Conservation (phyloP, 768 basidiomycete species). For the Mycena leptocephala region DNA sequence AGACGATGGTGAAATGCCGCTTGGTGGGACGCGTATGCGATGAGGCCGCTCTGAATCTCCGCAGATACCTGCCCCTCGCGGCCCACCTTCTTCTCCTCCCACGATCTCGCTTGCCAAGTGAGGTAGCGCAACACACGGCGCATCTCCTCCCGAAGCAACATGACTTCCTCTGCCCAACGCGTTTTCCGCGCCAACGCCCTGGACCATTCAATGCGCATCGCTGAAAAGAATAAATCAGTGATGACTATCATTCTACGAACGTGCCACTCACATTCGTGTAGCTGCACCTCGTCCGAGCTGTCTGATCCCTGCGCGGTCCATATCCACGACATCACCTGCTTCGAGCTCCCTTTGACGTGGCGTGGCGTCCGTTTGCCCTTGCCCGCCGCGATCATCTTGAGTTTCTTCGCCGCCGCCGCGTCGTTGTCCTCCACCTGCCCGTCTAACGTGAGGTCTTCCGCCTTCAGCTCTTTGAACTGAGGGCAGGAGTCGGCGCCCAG, state of each 20-base stretch:
- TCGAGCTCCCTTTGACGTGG: not conserved
- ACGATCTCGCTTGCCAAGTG: not conserved
- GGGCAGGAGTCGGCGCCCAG: not conserved
- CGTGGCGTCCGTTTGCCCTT: not conserved
- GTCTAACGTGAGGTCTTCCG: not conserved
- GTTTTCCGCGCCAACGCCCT: conserved; percentile 23
- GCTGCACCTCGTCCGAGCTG: not conserved
- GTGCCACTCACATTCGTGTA: conserved; percentile 8
- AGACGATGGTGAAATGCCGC: not conserved
- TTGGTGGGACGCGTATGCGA: not conserved
- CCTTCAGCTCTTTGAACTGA: not conserved
- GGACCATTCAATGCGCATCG: conserved; percentile 28
- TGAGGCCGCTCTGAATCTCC: not conserved
- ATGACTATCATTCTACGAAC: not conserved
- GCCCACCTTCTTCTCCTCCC: not conserved
- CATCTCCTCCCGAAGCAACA: conserved; percentile 28
- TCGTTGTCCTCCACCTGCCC: not conserved
- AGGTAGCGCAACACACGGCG: not conserved
- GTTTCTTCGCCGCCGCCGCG: not conserved
- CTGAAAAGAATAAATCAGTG: not conserved
- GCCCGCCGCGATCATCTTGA: not conserved
- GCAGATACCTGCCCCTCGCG: not conserved
- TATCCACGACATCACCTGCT: conserved; percentile 10
- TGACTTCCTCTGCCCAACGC: conserved; percentile 1
- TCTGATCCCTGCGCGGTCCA: not conserved